These are phyloP conservation scores for Penicillium herquei DNA, from an alignment of 495 filamentous ascomycete species.

Conservation along the genomic window DNA sequence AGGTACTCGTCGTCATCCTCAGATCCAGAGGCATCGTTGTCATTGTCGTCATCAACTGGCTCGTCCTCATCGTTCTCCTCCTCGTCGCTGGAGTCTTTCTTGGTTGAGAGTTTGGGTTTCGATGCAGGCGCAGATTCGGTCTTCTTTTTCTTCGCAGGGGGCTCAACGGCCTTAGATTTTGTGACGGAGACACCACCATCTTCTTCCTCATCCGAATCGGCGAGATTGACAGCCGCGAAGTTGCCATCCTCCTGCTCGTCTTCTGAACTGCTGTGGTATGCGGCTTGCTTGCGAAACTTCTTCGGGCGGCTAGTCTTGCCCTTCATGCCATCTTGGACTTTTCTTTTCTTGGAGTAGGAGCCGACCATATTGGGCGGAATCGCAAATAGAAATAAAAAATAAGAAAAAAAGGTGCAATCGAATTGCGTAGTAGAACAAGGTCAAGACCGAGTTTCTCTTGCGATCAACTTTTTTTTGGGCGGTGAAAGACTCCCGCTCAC, in stretches of 20 bases:
- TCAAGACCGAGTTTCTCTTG: conserved; percentile 2
- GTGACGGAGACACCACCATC: conserved; percentile 24
- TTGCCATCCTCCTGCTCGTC: conserved; percentile 48
- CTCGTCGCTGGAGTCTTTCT: conserved; percentile 21
- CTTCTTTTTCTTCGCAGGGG: conserved; percentile 25
- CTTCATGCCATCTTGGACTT: conserved; percentile 56
- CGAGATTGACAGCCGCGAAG: conserved; percentile 63
- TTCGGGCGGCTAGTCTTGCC: conserved; percentile 54
- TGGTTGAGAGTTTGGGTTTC: conserved; percentile 13
- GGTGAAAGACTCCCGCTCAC: conserved; percentile 29
- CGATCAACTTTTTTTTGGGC: conserved; percentile 37
- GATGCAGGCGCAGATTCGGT: conserved; percentile 18
- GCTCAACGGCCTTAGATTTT: conserved; percentile 10
- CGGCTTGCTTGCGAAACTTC: conserved; percentile 67
- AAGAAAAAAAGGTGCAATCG: background rate
- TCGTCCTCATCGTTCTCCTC: conserved; percentile 38
- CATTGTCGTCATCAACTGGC: conserved; percentile 33
- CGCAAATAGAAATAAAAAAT: conserved; percentile 4
- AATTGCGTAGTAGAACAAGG: conserved; percentile 4
- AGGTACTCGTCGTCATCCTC: conserved; percentile 30
- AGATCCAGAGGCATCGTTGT: conserved; percentile 26
- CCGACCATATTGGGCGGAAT: conserved; percentile 34
- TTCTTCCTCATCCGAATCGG: conserved; percentile 65
- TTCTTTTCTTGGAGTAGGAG: conserved; percentile 56
- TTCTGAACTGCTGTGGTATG: conserved; percentile 74